Base-by-base conservation (phyloP, 176 grass and related monocot genomes). In the Guadua angustifolia region DNA sequence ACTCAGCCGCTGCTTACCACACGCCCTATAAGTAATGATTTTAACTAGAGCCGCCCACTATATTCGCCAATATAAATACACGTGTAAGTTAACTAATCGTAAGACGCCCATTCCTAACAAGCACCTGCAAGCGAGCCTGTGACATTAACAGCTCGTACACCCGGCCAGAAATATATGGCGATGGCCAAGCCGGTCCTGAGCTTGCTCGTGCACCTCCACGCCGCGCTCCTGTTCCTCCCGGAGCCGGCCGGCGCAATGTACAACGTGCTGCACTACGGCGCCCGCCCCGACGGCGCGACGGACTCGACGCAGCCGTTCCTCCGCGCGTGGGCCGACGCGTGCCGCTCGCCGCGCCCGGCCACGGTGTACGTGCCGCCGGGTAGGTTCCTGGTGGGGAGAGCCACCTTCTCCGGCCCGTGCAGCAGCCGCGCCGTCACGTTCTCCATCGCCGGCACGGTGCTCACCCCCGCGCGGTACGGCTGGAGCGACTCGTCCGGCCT, bases 271-370 rank as follows among this genome's bases (percentile, higher is more conserved):
- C 79, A 86, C 51, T 98, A 92, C 68, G 93, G 93, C 50, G 95
- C 95, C 16, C 86, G 79, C 2, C 47, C 93, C 17, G 93, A 95
- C 49, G 89, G 91, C 46, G 66, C 21, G 36, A 69, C 89, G 2
- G 93, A 98, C 89, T 86, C 91, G 21, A 66, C 89, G 73, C 18
- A 10, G 8, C 9, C 95, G 40, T 90, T 98, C 89, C 84, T 83
- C 15, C 75, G 71, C n/a, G 93, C 95, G 66, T 98, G 95, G 95
- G 68, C 66, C 7, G 85, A n/a, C 40, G 95, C 95, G 55, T 98
- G 95, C 79, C 79, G 80, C 63, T 95, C 93, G 21, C 38, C 82
- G 3, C 70, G 71, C 8, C 75, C 91, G 40, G 72, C 82, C 36
- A 88, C 85, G 14, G 86, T 98, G 71, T 50, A 80, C 50, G 92